phyloP scores from a whole-genome alignment of 2,329 filamentous ascomycete genomes.

The Pseudocercospora fijiensis region DNA sequence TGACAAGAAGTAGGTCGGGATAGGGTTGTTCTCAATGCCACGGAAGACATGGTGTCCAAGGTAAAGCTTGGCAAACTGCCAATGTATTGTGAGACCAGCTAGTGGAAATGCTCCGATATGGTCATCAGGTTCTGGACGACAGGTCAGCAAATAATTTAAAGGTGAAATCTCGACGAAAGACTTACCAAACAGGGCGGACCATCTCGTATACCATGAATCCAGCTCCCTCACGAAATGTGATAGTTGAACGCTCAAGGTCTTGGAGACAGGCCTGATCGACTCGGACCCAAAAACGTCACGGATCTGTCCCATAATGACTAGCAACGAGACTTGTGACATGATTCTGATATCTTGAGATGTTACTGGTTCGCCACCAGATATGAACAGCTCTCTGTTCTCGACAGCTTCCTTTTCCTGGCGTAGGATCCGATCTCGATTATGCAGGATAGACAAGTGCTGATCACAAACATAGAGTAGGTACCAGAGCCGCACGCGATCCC shows the following conservation, averaged over 20 bases:
- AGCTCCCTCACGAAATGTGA: constrained; percentile 42
- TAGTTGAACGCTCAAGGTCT: constrained; percentile 55
- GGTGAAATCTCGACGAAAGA: neutral
- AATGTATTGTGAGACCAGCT: constrained; percentile 50
- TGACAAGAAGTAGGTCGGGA: constrained; percentile 51
- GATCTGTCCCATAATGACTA: constrained; percentile 58
- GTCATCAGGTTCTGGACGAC: constrained; percentile 42
- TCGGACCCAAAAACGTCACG: constrained; percentile 58
- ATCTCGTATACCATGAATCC: constrained; percentile 50
- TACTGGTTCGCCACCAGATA: constrained; percentile 49
- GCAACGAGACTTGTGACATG: constrained; percentile 58
- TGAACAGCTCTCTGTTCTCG: constrained; percentile 57
- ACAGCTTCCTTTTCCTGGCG: constrained; percentile 57
- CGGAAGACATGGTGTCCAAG: constrained; percentile 53
- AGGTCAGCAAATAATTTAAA: constrained; percentile 30
- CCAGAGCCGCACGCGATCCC: constrained; percentile 60
- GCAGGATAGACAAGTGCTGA: constrained; percentile 63
- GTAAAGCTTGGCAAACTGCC: constrained; percentile 55
- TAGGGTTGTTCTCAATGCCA: constrained; percentile 48
- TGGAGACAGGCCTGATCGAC: constrained; percentile 52
- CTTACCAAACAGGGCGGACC: constrained; percentile 16
- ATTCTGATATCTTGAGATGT: constrained; percentile 58
- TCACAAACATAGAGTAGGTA: constrained; percentile 65
- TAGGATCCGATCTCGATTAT: constrained; percentile 59
- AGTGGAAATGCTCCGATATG: constrained; percentile 39